phyloP scores from a whole-genome alignment of 352 stramenopile species.

The Globisporangium yorkense region DNA sequence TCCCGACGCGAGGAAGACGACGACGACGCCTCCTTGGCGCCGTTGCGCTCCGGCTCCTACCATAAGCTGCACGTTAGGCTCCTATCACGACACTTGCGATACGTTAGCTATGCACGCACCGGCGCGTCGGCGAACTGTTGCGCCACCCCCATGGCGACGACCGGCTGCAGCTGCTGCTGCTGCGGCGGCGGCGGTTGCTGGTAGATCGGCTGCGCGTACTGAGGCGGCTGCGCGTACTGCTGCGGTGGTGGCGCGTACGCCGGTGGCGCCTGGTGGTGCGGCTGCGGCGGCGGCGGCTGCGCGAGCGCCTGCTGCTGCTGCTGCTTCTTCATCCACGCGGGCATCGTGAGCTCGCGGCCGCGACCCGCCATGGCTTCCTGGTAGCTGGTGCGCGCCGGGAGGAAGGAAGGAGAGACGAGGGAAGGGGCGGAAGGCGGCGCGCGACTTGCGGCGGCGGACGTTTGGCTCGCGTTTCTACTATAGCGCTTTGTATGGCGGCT shows the following conservation, averaged over 20 bases:
- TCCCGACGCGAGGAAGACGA: constrained; percentile 4
- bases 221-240: constrained; percentile 7
- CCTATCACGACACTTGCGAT: not conserved
- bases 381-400: not conserved
- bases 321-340: constrained; percentile 87
- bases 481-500: not conserved
- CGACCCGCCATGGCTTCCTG: constrained; percentile 53
- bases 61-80: not conserved
- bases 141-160: constrained; percentile 7
- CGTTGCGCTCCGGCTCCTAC: constrained; percentile 9
- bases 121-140: constrained; percentile 61
- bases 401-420: not conserved
- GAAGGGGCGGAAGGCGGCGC: not conserved
- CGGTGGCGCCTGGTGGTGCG: constrained; percentile 26
- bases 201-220: constrained; percentile 2
- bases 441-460: not conserved
- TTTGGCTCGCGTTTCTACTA: not conserved
- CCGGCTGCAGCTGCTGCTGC: constrained; percentile 11
- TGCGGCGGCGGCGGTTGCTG: constrained; percentile 15
- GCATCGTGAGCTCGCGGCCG: constrained; percentile 79
- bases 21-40: not conserved
- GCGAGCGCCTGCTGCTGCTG: constrained; percentile 27
- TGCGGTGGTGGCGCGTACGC: constrained; percentile 9
- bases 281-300: constrained; percentile 35
- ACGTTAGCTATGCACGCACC: constrained; percentile 12